A percentile compares a stretch with the other conserved stretches of the same genome.
Evolutionary conservation across 108 stramenopile species (phyloP).

Genomic region (Cyclotella cryptica): DNA sequence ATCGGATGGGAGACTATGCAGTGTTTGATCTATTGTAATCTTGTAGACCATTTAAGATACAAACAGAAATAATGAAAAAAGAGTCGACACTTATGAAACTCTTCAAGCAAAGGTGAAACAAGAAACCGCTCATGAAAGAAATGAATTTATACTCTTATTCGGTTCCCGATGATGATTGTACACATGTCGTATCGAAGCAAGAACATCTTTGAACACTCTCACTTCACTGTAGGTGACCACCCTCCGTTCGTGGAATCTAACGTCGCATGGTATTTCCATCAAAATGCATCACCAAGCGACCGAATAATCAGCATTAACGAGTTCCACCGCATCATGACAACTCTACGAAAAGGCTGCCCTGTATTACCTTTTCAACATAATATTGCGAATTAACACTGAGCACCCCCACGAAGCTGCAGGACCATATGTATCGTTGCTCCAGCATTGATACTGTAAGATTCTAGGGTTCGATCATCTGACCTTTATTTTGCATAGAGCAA

Average conservation of each 20-base stretch:
- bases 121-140: not conserved
- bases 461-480: slow-evolving; percentile 93
- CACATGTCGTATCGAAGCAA: not conserved
- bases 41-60: too few species aligned
- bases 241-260: too few species aligned
- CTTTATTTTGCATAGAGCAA: slow-evolving; percentile 1
- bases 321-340: too few species aligned
- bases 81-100: not conserved
- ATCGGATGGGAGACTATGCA: not conserved
- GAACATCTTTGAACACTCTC: not conserved
- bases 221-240: not conserved
- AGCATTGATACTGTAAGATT: slow-evolving; percentile 93
- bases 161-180: not conserved
- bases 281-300: too few species aligned
- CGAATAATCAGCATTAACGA: too few species aligned
- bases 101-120: not conserved
- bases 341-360: too few species aligned
- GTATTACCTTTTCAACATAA: not conserved
- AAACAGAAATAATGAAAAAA: too few species aligned
- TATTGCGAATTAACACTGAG: too few species aligned
- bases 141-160: slow-evolving; percentile 2
- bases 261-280: too few species aligned
- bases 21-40: not conserved
- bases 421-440: slow-evolving; percentile 99
- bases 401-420: slow-evolving; percentile 96